Base-by-base conservation (phyloP, 148 eudicot species). In the Silene uniflora region DNA sequence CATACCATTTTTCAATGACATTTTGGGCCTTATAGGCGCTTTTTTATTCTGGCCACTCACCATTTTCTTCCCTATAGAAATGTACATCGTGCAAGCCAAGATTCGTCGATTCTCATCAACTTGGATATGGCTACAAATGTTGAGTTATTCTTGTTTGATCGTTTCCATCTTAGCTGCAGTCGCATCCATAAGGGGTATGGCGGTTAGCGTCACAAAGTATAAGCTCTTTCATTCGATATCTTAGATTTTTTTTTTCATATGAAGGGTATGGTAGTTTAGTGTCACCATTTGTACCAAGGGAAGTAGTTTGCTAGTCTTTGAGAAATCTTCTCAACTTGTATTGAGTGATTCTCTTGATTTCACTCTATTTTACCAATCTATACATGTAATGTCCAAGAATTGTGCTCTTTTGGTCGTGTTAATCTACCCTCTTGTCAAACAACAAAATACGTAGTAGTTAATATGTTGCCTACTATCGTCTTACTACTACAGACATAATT, bases 1-100 rank as follows among this genome's bases (percentile, higher is more conserved):
- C 4, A 74, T 89, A 24, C 91, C 93, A 0, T 87, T 87, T 81
- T 90, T 88, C 84, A 90, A 90, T 19, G 83, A 83, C 29, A 79
- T 90, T 23, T 44, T 89, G 47, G 93, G 93, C 4, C 85, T 89
- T 1, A 64, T 89, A 0, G 93, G 93, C 0, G 87, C 93, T 0
- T 35, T 77, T 8, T 29, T 88, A 1, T 89, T 87, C 58, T 89
- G 90, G 90, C 93, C 93, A 16, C 73, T 89, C 5, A 80, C 90
- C 3, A 88, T 89, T 29, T 87, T 77, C 69, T 86, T 89, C 68
- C 90, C 93, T 0, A 68, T 87, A 1, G 88, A 86, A 76, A 89
- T 87, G 88, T 71, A 71, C 23, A 71, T 71, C 6, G 62, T 71
- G 7, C 73, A 71, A 18, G 39, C 73, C 19, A 71, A 71, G 39